Evolutionary conservation across 2,329 filamentous ascomycete species (phyloP).

Genomic region (Monilinia vaccinii-corymbosi): DNA sequence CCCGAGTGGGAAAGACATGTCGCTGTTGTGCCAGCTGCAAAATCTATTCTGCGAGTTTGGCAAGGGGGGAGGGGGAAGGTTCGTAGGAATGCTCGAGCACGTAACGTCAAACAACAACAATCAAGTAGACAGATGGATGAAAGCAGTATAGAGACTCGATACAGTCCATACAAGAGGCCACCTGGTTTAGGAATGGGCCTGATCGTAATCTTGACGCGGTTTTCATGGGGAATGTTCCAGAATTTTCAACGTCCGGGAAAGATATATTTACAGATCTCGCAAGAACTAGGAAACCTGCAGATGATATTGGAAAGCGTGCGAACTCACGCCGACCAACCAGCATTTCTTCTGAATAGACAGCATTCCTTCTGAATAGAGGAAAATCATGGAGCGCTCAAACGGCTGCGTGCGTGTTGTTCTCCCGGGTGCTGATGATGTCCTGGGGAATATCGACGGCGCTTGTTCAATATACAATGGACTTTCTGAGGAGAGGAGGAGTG

Average conservation of each 20-base stretch:
- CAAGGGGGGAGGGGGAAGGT: too few relatives aligned
- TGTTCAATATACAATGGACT: background rate
- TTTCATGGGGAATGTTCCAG: background rate
- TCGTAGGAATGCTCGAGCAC: too few relatives aligned
- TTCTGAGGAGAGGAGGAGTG: background rate
- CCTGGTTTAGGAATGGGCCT: background rate
- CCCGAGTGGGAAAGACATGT: too few relatives aligned
- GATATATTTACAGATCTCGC: background rate
- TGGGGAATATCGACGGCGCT: background rate
- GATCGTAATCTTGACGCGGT: background rate
- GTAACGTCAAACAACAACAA: too few relatives aligned
- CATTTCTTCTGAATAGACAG: background rate
- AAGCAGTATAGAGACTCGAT: too few relatives aligned
- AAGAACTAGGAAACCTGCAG: background rate
- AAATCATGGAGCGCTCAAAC: too few relatives aligned
- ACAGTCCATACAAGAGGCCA: background rate
- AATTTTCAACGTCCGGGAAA: background rate
- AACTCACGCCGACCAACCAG: background rate
- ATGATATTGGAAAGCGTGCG: background rate
- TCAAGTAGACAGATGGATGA: too few relatives aligned
- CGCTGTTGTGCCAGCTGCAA: too few relatives aligned
- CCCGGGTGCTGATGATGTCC: background rate
- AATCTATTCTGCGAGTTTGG: too few relatives aligned
- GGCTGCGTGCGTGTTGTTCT: background rate
- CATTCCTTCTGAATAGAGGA: background rate